Conservation (phyloP, 345 rosid genomes). For the Eucalyptus erythrocorys region DNA sequence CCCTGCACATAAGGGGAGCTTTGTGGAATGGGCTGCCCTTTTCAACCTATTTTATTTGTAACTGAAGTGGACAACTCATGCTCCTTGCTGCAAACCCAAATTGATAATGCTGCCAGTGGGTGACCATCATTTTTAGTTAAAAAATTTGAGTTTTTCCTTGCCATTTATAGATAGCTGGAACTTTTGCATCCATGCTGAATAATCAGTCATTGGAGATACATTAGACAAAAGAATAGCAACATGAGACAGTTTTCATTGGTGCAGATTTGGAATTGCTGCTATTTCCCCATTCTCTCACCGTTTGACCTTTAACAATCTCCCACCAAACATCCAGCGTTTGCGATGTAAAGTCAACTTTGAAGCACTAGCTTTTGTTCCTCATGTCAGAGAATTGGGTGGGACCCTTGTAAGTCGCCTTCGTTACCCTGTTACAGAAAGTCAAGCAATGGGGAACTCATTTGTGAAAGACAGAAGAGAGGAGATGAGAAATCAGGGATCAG, state of each 20-base stretch:
- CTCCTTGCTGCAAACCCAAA: background rate
- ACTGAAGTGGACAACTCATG: background rate
- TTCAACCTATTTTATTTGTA: background rate
- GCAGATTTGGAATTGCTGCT: slow-evolving; percentile 87
- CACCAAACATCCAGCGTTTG: slow-evolving; percentile 54
- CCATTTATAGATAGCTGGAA: background rate
- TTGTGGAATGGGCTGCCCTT: background rate
- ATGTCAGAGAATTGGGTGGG: slow-evolving; percentile 44
- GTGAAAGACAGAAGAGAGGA: slow-evolving; percentile 18
- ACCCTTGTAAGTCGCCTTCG: slow-evolving; percentile 61
- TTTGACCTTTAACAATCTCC: slow-evolving; percentile 73
- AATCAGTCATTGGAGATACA: background rate
- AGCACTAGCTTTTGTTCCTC: slow-evolving; percentile 64
- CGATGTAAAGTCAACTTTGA: slow-evolving; percentile 96
- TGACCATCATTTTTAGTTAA: background rate
- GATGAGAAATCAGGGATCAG: slow-evolving; percentile 27
- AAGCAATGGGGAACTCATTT: slow-evolving; percentile 13
- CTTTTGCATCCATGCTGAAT: background rate
- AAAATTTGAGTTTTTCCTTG: background rate
- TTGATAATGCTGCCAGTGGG: background rate
- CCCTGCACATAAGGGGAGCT: background rate
- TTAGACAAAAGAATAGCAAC: background rate
- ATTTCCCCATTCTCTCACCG: slow-evolving; percentile 96
- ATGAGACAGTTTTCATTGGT: background rate
- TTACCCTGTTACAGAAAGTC: slow-evolving; percentile 18